A percentile compares a stretch with the other conserved stretches of the same genome.
phyloP scores from a whole-genome alignment of 208 protist genomes.

The Leishmania tarentolae region DNA sequence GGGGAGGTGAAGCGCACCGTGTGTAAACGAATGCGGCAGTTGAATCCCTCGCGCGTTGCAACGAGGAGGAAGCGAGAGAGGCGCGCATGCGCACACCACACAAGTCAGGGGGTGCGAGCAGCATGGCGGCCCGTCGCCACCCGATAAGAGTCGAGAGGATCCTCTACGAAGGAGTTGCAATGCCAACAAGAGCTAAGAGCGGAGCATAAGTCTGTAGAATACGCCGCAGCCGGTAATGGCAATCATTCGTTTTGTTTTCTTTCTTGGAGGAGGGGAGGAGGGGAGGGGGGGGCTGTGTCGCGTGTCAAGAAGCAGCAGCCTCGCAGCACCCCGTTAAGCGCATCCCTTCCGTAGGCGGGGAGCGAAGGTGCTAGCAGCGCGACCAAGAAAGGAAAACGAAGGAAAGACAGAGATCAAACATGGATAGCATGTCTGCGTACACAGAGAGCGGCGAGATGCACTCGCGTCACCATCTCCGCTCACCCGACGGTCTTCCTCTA shows the following conservation, averaged over 20 bases:
- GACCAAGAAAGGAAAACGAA: background rate
- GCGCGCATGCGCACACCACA: background rate
- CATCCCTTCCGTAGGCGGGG: background rate
- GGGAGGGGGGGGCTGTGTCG: background rate
- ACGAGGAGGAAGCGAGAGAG: constrained; percentile 4
- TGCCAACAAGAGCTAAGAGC: background rate
- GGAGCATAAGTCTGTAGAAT: background rate
- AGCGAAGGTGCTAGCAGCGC: background rate
- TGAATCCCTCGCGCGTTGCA: background rate
- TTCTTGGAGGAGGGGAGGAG: too few species aligned
- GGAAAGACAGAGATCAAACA: background rate
- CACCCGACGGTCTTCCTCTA: background rate
- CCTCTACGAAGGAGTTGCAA: background rate
- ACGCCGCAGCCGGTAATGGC: background rate
- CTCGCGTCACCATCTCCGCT: background rate
- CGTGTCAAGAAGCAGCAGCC: background rate
- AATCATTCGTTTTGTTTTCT: background rate
- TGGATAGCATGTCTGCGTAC: background rate
- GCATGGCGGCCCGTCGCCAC: background rate
- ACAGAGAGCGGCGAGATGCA: background rate
- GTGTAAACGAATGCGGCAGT: background rate
- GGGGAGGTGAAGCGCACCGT: background rate
- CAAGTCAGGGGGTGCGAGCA: background rate
- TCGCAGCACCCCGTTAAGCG: background rate
- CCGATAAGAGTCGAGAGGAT: background rate